Percentiles rank a stretch among this genome's conserved stretches.
Conservation (phyloP, 345 rosid genomes). For the Populus tremula region DNA sequence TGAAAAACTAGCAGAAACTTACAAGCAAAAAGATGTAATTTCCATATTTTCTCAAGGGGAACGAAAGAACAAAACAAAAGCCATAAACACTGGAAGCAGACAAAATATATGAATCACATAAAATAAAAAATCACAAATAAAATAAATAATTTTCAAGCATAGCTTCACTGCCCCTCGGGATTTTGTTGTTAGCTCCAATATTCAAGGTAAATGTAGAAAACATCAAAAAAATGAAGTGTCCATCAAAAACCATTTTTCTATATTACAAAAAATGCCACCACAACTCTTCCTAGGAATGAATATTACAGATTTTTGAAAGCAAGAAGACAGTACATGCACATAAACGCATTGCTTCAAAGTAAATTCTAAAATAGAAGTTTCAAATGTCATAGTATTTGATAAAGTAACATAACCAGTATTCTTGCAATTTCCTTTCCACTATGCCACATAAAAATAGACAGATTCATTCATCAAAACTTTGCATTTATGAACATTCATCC, state of each 20-base stretch:
- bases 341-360: neutral
- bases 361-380: neutral
- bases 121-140: neutral
- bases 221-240: neutral
- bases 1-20: neutral
- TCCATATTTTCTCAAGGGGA: neutral
- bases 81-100: slow-evolving; percentile 9
- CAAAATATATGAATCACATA: neutral
- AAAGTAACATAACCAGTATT: slow-evolving; percentile 12
- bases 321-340: neutral
- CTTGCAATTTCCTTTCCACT: neutral
- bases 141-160: neutral
- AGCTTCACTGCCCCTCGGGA: neutral
- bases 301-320: neutral
- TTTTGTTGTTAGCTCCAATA: neutral
- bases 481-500: neutral
- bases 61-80: neutral
- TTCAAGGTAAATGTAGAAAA: slow-evolving; percentile 2
- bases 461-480: neutral
- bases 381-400: neutral
- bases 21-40: neutral
- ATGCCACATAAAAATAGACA: neutral
- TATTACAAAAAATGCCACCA: slow-evolving; percentile 4
- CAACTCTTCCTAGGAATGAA: neutral
- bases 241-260: neutral